Base-by-base conservation (phyloP, 192 early-diverging fungal genomes). In the Allomyces macrogynus region DNA sequence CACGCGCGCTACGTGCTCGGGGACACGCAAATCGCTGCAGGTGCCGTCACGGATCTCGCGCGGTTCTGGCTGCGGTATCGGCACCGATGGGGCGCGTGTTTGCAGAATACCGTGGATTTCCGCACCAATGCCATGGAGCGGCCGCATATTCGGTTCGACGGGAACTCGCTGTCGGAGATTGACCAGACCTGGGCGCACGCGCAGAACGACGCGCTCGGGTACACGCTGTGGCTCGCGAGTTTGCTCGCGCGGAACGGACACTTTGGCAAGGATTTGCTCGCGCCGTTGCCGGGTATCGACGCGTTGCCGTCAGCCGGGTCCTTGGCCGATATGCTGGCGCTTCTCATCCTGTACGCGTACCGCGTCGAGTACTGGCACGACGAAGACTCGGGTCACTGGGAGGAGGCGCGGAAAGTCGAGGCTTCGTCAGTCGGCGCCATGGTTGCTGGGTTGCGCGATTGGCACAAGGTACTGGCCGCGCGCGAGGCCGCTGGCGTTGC, bases 151-250 rank as follows among this genome's bases (percentile, higher is more conserved):
- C 69, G 72, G 10, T 73, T 73, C 67, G 73, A 73, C 40, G 72
- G 72, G 24, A 69, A 67, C 23, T 10, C 25, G 5, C 57, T 73
- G 22, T 26, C 65, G 60, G 72, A 73, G 44, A 73, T 74, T 32
- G 70, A 67, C 27, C 67, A 72, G 60, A 57, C 22, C 1, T 73
- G 72, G 72, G 57, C 67, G 5, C 72, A 73, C 60, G 72, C 72
- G 23, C 72, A 73, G 62, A 73, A 73, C 62, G 72, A 73, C n/a
- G 72, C 72, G 26, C 70, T 73, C 44, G 72, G 72, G 18, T 73
- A 73, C 65, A 73, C 67, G 65, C 20, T 61, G 23, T 73, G 72
- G 72, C 60, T 73, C 63, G 43, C 44, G 23, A 49, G 60, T 49
- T 65, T 68, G 62, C 43, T 73, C 20, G 65, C 65, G 24, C 22